Base-by-base conservation (phyloP, 768 basidiomycete species). In the Mrakia hoshinonis region DNA sequence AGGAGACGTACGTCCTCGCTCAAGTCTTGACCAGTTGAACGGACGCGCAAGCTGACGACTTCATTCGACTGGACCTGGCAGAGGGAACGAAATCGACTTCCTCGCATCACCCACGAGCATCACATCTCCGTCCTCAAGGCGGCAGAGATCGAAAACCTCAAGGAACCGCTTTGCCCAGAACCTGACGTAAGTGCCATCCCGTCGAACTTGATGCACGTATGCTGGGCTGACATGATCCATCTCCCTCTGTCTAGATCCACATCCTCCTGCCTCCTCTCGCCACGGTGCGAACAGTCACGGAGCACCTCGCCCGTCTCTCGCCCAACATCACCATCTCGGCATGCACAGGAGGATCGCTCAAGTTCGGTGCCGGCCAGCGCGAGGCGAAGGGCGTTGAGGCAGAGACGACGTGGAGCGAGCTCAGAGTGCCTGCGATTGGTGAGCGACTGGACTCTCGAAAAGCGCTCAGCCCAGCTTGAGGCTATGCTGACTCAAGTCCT, bases 141-240 rank as follows among this genome's bases (percentile, higher is more conserved):
- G 0, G 81, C 81, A 0, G 92, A 93, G 70, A 85, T 89, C 13
- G 86, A 84, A 24, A 85, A 83, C 73, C 83, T 93, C 68, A 83
- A 81, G 34, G 92, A 93, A 77, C 92, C 92, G 1, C 78, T 90
- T 75, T 93, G 91, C 76, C 92, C 92, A 0, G 87, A 89, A 38
- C 90, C 91, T 20, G 89, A 93, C 72, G 92, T 91, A 74, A 36
- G 76, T 71, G 4, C 12, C 34, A 52, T 58, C 22, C n/a, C 34
- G 1, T 46, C 3, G 15, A 47, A 6, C 43, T 38, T 38, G 3
- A 26, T 54, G 6, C 26, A 38, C 58, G 51, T 61, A 31, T 38
- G 58, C 58, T 61, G 36, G 22, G 34, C 60, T 24, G 5, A 12
- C 67, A 6, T 36, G 26, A 51, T 29, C 10, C 20, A 24, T 61